phyloP scores from a whole-genome alignment of 306 rosid species.

The Geum urbanum region DNA sequence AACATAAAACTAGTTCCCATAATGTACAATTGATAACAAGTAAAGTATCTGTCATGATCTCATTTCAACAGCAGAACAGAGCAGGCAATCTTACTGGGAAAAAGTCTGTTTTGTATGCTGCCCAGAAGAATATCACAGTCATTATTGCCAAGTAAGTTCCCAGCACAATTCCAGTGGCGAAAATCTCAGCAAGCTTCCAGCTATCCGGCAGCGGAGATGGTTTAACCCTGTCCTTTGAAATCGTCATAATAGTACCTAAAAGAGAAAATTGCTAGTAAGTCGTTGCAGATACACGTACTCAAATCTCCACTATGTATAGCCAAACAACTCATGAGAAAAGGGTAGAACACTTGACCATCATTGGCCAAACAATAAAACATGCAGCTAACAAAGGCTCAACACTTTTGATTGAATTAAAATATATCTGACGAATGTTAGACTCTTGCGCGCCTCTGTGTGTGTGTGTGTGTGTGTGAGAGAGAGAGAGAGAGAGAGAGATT shows the following conservation, averaged over 20 bases:
- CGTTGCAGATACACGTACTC: not conserved
- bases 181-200: constrained; percentile 94
- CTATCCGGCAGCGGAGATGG: constrained; percentile 99
- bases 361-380: constrained; percentile 10
- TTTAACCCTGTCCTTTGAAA: constrained; percentile 90
- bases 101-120: constrained; percentile 84
- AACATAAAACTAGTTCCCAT: constrained; percentile 1
- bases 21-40: not conserved
- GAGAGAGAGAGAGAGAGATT: constrained; percentile 10
- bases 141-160: constrained; percentile 98
- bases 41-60: not conserved
- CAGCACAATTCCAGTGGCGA: constrained; percentile 83
- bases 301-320: not conserved
- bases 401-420: not conserved
- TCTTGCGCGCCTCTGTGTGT: too few species aligned
- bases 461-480: not conserved
- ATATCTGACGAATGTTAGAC: too few species aligned
- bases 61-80: constrained; percentile 9
- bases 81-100: constrained; percentile 65
- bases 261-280: constrained; percentile 19
- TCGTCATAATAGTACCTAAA: constrained; percentile 95
- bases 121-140: constrained; percentile 99
- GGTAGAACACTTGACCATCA: not conserved
- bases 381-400: not conserved
- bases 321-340: not conserved